Evolutionary conservation across 345 rosid genomes (phyloP).

Genomic region (thale cress (Arabidopsis thaliana)): DNA sequence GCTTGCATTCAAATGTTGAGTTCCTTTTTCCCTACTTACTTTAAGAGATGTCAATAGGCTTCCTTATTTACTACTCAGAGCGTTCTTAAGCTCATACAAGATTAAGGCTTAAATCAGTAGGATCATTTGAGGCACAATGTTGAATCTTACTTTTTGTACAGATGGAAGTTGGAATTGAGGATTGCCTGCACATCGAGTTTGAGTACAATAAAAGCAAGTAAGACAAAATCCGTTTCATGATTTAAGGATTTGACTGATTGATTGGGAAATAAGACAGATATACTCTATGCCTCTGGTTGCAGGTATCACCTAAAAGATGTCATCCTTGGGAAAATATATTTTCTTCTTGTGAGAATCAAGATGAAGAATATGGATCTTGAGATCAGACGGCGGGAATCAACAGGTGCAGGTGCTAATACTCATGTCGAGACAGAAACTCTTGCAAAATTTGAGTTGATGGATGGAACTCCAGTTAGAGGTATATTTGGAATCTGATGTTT

Average conservation of each 20-base stretch:
- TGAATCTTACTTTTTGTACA: constrained; percentile 46
- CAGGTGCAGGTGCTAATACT: constrained; percentile 94
- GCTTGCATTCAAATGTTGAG: neutral
- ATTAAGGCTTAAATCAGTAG: constrained; percentile 13
- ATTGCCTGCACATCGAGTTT: constrained; percentile 96
- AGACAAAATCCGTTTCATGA: constrained; percentile 19
- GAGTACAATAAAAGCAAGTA: constrained; percentile 99
- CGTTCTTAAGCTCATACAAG: neutral
- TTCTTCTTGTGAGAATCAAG: constrained; percentile 98
- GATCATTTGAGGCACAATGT: constrained; percentile 5
- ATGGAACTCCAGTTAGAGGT: constrained; percentile 99
- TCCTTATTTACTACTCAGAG: constrained; percentile 13
- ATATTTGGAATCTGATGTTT: constrained; percentile 15
- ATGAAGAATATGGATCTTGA: constrained; percentile 99
- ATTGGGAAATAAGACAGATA: neutral
- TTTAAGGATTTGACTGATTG: constrained; percentile 6
- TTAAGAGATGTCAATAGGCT: neutral
- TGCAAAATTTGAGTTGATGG: constrained; percentile 98
- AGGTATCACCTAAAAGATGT: constrained; percentile 98
- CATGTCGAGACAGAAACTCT: constrained; percentile 99
- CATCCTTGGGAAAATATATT: constrained; percentile 96
- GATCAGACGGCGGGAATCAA: constrained; percentile 95
- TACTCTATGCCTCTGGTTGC: constrained; percentile 33
- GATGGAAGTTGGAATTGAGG: constrained; percentile 99
- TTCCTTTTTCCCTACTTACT: constrained; percentile 5